These are phyloP conservation scores for Aspergillus sp. DNA, from an alignment of 2,329 filamentous ascomycete genomes.

Conservation along the genomic window DNA sequence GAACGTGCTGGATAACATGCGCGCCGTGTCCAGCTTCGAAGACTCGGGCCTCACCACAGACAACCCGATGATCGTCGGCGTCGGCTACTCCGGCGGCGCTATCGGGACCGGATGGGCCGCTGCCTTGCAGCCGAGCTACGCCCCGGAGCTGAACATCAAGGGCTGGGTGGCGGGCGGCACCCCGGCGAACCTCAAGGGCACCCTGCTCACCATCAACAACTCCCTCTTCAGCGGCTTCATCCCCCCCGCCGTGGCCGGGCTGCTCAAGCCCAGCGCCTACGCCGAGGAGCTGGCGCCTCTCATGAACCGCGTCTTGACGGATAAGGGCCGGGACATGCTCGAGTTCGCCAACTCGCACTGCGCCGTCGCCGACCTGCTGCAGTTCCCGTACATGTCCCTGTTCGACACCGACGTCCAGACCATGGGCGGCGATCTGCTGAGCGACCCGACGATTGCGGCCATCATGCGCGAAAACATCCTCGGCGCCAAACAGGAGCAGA, in stretches of 20 bases:
- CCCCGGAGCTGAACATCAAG: conserved; percentile 42
- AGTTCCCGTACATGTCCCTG: conserved; percentile 13
- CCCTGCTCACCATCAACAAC: conserved; percentile 13
- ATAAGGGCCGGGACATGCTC: conserved; percentile 9
- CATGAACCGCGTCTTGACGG: conserved; percentile 11
- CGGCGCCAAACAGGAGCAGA: conserved; percentile 12
- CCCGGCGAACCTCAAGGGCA: conserved; percentile 18
- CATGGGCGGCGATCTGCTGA: conserved; percentile 3
- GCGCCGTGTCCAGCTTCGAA: conserved; percentile 27
- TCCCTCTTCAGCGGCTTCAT: conserved; percentile 17
- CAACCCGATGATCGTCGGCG: conserved; percentile 29
- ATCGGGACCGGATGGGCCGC: conserved; percentile 45
- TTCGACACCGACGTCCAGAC: conserved; percentile 14
- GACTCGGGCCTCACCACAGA: conserved; percentile 9
- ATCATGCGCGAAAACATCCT: conserved; percentile 5
- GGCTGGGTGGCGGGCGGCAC: conserved; percentile 21
- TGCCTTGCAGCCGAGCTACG: conserved; percentile 44
- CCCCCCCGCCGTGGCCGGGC: conserved; percentile 15
- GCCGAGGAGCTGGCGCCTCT: conserved; percentile 13
- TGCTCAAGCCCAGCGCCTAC: conserved; percentile 16
- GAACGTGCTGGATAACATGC: conserved; percentile 36
- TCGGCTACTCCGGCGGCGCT: conserved; percentile 49
- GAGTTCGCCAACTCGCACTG: conserved; percentile 11
- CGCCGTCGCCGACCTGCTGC: conserved; percentile 8
- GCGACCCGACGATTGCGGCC: neutral